phyloP scores from a whole-genome alignment of 164 flowering plant species.

The Macadamia integrifolia region DNA sequence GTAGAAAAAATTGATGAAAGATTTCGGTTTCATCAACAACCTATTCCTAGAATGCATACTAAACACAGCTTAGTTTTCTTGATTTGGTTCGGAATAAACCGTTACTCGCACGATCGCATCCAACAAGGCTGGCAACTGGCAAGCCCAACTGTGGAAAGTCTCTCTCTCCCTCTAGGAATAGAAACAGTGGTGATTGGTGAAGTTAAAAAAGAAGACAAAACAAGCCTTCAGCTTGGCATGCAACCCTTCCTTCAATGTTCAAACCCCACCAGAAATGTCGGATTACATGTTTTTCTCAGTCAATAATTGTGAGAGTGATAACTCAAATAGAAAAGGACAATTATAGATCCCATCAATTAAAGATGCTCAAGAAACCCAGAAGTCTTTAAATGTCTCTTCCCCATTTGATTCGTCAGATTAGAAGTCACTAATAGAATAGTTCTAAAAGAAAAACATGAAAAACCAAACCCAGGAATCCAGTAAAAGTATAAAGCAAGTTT shows the following conservation, averaged over 20 bases:
- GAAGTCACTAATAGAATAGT: conserved; percentile 4
- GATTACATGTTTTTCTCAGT: conserved; percentile 17
- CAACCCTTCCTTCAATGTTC: conserved; percentile 19
- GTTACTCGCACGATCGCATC: too few relatives aligned
- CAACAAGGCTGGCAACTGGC: too few relatives aligned
- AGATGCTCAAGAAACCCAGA: not conserved
- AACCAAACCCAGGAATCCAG: conserved; percentile 40
- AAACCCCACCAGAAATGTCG: conserved; percentile 37
- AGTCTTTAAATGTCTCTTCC: not conserved
- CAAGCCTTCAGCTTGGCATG: conserved; percentile 36
- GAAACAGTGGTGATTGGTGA: not conserved
- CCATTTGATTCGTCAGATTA: not conserved
- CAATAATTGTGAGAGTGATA: not conserved
- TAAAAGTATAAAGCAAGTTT: conserved; percentile 19
- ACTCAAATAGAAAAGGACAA: not conserved
- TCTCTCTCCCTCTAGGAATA: too few relatives aligned
- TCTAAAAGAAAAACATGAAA: not conserved
- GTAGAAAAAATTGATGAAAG: too few relatives aligned
- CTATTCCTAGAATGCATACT: too few relatives aligned
- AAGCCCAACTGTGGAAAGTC: too few relatives aligned
- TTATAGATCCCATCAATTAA: not conserved
- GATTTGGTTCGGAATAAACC: too few relatives aligned
- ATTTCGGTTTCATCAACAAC: too few relatives aligned
- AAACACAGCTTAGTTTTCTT: too few relatives aligned
- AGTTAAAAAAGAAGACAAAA: conserved; percentile 12